Percentiles rank a stretch among this genome's conserved stretches.
These are phyloP conservation scores for Microthyrium microscopicum DNA, from an alignment of 2,329 filamentous ascomycete genomes.

Conservation along the genomic window DNA sequence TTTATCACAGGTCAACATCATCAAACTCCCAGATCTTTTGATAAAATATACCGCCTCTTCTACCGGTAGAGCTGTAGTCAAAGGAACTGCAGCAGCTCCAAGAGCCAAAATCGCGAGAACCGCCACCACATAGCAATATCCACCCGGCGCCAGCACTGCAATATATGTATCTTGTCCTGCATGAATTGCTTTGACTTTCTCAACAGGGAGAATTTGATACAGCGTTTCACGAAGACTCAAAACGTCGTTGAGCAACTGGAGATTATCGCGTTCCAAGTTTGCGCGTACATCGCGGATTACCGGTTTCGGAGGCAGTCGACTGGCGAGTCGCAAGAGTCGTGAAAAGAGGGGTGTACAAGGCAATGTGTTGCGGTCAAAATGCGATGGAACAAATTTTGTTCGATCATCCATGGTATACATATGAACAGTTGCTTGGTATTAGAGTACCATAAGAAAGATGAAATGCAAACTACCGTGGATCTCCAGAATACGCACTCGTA, in stretches of 20 bases:
- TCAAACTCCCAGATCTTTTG: conserved; percentile 21
- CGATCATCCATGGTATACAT: no score
- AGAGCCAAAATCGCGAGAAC: conserved; percentile 30
- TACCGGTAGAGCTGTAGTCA: conserved; percentile 24
- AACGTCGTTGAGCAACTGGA: conserved; percentile 28
- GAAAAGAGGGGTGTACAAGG: conserved; percentile 20
- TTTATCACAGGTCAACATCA: conserved; percentile 22
- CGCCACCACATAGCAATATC: conserved; percentile 32
- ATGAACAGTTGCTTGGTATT: no score
- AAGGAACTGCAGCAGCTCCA: conserved; percentile 30
- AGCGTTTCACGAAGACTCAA: conserved; percentile 25
- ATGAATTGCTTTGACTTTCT: conserved; percentile 15
- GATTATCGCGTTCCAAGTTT: conserved; percentile 21
- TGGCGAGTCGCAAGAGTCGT: conserved; percentile 24
- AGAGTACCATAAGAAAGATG: no score
- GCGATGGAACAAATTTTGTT: conserved; percentile 3
- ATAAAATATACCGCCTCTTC: conserved; percentile 30
- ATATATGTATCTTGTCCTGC: conserved; percentile 26
- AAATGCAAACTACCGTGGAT: no score
- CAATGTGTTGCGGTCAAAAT: conserved; percentile 5
- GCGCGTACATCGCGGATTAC: conserved; percentile 25
- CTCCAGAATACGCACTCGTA: no score
- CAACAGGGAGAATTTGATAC: conserved; percentile 14
- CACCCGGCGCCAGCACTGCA: conserved; percentile 27
- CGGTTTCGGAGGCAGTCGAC: conserved; percentile 17